These are phyloP conservation scores for Cucurbita argyrosperma DNA, from an alignment of 306 rosid genomes.

Conservation along the genomic window DNA sequence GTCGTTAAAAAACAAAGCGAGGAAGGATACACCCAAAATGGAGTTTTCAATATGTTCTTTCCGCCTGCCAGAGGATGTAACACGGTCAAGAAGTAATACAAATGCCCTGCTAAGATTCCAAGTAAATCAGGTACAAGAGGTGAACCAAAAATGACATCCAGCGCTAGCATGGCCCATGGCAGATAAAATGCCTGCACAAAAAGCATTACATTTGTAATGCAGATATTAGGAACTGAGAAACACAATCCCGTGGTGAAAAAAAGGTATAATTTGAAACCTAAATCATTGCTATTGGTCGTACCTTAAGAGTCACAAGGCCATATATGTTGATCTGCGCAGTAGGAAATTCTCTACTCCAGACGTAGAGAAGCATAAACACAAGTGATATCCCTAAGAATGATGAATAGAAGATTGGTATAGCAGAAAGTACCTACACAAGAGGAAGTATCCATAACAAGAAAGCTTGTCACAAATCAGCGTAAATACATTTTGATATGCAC, in stretches of 20 bases:
- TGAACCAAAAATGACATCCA: conserved; percentile 89
- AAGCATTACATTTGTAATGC: neutral
- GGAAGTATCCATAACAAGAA: neutral
- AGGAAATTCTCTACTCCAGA: conserved; percentile 98
- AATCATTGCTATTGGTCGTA: conserved; percentile 9
- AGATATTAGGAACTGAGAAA: conserved; percentile 8
- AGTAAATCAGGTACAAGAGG: conserved; percentile 45
- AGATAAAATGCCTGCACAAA: conserved; percentile 83
- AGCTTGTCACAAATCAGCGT: neutral
- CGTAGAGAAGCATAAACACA: conserved; percentile 83
- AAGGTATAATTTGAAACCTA: conserved; percentile 1
- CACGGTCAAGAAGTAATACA: conserved; percentile 86
- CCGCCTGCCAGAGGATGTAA: conserved; percentile 91
- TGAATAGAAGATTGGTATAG: conserved; percentile 47
- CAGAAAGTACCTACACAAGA: conserved; percentile 41
- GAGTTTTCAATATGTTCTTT: conserved; percentile 60
- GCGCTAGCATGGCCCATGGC: conserved; percentile 92
- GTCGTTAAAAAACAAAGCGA: neutral
- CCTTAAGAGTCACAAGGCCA: conserved; percentile 90
- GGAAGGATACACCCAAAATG: conserved; percentile 92
- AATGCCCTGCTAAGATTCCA: conserved; percentile 91
- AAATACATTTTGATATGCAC: neutral
- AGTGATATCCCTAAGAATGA: conserved; percentile 66
- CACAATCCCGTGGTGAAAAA: neutral
- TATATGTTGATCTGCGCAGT: conserved; percentile 70